Percentiles rank a stretch among this genome's conserved stretches.
These are phyloP conservation scores for Vigna hirtella DNA, from an alignment of 306 rosid genomes.

Conservation along the genomic window DNA sequence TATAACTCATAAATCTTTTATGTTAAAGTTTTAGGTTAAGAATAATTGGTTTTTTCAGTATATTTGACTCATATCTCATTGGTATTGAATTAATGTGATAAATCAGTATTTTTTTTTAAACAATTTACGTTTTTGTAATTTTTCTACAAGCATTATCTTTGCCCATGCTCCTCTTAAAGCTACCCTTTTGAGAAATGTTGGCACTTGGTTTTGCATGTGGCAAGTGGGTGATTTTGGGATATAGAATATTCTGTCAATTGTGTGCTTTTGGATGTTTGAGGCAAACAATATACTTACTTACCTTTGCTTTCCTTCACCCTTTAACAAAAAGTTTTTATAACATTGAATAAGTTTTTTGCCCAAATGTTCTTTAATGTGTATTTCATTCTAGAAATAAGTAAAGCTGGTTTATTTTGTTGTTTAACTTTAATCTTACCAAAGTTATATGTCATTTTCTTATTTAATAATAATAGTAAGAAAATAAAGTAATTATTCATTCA, in stretches of 20 bases:
- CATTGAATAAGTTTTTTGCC: not conserved
- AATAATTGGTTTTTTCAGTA: too few relatives aligned
- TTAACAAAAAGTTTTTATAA: constrained; percentile 23
- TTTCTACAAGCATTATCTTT: not conserved
- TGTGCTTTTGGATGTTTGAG: constrained; percentile 26
- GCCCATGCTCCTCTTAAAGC: constrained; percentile 28
- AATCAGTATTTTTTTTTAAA: too few relatives aligned
- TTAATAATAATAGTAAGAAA: too few relatives aligned
- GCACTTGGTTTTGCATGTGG: constrained; percentile 43
- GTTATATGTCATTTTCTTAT: too few relatives aligned
- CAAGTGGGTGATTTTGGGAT: constrained; percentile 3
- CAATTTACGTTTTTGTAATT: not conserved
- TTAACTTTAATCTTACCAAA: too few relatives aligned
- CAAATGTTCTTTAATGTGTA: too few relatives aligned
- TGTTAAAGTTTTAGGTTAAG: too few relatives aligned
- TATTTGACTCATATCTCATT: too few relatives aligned
- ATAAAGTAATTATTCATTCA: not conserved
- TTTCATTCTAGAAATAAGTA: too few relatives aligned
- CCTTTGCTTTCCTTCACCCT: constrained; percentile 33
- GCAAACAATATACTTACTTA: not conserved
- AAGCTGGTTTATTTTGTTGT: too few relatives aligned
- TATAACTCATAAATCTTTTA: too few relatives aligned
- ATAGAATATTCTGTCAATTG: constrained; percentile 40
- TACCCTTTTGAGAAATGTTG: constrained; percentile 38
- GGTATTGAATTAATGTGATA: too few relatives aligned